Percentiles rank a stretch among this genome's conserved stretches.
Conservation (phyloP, 1,139 yeast species). For the Spencermartinsiella ligniputridi region DNA sequence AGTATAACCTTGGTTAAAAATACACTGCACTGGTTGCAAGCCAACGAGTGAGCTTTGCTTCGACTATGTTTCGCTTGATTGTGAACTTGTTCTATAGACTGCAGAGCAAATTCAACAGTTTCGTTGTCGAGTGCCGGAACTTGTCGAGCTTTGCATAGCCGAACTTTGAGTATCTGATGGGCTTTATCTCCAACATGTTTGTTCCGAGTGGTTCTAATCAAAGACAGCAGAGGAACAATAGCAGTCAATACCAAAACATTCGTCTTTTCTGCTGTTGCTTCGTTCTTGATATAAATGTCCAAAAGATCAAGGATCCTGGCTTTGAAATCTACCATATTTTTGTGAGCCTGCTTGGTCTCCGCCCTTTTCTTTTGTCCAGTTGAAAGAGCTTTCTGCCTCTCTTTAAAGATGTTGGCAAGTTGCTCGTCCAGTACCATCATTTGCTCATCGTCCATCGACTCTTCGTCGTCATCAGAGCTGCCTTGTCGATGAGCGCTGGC, state of each 20-base stretch:
- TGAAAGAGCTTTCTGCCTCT: constrained; percentile 36
- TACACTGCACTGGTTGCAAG: constrained; percentile 60
- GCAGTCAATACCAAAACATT: constrained; percentile 42
- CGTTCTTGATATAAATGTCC: constrained; percentile 52
- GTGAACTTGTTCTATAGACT: constrained; percentile 33
- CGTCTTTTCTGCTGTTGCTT: constrained; percentile 34
- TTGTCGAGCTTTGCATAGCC: constrained; percentile 51
- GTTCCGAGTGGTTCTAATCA: constrained; percentile 66
- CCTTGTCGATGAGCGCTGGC: constrained; percentile 11
- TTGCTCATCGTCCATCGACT: constrained; percentile 92
- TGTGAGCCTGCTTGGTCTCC: constrained; percentile 67
- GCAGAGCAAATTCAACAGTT: constrained; percentile 14
- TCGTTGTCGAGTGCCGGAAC: constrained; percentile 19
- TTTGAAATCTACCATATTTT: constrained; percentile 75
- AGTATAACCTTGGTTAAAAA: constrained; percentile 54
- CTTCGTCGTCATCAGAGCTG: constrained; percentile 51
- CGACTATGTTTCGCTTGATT: constrained; percentile 41
- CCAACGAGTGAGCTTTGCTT: constrained; percentile 48
- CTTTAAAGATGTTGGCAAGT: constrained; percentile 76
- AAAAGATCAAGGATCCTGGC: constrained; percentile 72
- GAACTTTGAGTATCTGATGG: constrained; percentile 61
- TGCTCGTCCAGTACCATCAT: constrained; percentile 95
- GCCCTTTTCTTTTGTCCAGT: constrained; percentile 24
- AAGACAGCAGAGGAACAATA: constrained; percentile 55
- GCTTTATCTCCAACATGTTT: constrained; percentile 68